Conservation (phyloP, 2,329 filamentous ascomycete genomes). For the Penicillium sp. region DNA sequence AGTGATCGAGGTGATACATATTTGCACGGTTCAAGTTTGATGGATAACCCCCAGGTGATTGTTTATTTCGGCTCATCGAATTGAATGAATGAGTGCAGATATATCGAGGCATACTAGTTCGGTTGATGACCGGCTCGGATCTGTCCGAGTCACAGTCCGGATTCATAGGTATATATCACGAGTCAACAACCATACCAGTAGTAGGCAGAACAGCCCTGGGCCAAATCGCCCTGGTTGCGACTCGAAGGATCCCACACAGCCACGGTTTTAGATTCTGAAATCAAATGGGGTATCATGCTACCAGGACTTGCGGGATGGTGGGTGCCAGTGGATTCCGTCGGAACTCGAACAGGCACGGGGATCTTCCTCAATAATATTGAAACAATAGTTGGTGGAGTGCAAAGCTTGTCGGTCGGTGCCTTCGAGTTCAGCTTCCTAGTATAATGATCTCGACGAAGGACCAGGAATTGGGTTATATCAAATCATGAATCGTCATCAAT, state of each 20-base stretch:
- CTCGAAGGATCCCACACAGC: neutral
- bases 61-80: too few relatives aligned
- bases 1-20: too few relatives aligned
- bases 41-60: too few relatives aligned
- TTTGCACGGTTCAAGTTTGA: neutral
- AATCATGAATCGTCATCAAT: neutral
- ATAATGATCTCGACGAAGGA: neutral
- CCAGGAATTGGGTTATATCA: neutral
- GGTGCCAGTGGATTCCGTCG: neutral
- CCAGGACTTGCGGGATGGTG: neutral
- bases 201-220: too few relatives aligned
- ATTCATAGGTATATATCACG: too few relatives aligned
- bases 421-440: too few relatives aligned
- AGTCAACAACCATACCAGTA: too few relatives aligned
- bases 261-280: neutral
- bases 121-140: too few relatives aligned
- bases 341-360: neutral
- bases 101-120: too few relatives aligned
- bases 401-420: slow-evolving; percentile 1
- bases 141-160: too few relatives aligned
- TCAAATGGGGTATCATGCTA: neutral
- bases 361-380: slow-evolving; percentile 1
- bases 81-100: too few relatives aligned
- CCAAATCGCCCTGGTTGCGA: neutral
- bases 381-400: slow-evolving; percentile 1